Conservation (phyloP, 495 filamentous ascomycete genomes). For the Hypoxylon rickii region DNA sequence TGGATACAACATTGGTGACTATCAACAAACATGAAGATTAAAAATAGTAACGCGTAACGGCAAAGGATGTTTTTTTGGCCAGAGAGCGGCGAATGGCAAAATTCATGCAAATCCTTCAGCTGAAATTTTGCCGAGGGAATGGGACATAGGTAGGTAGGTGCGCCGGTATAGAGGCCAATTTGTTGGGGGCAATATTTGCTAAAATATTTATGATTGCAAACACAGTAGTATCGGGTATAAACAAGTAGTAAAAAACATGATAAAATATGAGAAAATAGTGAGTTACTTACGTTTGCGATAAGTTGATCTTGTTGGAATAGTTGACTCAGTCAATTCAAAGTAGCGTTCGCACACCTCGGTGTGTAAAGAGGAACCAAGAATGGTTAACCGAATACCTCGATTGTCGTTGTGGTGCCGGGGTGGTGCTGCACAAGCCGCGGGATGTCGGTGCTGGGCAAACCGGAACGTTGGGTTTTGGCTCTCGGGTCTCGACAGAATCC, state of each 20-base stretch:
- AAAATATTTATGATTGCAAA: not conserved
- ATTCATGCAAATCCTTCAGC: slow-evolving; percentile 32
- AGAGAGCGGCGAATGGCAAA: slow-evolving; percentile 14
- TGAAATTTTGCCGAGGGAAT: slow-evolving; percentile 19
- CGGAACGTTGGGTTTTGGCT: slow-evolving; percentile 8
- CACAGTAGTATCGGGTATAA: no score
- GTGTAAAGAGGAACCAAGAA: not conserved
- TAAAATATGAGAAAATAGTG: not conserved
- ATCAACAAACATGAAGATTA: slow-evolving; percentile 27
- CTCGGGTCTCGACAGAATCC: slow-evolving; percentile 26
- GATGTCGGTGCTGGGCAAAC: slow-evolving; percentile 8
- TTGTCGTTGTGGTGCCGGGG: slow-evolving; percentile 5
- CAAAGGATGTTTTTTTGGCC: not conserved
- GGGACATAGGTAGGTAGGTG: slow-evolving; percentile 2
- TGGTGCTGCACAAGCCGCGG: not conserved
- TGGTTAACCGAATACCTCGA: slow-evolving; percentile 6
- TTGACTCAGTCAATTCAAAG: not conserved
- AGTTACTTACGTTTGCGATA: not conserved
- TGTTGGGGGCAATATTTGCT: not conserved
- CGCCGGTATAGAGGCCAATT: slow-evolving; percentile 3
- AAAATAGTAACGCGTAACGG: slow-evolving; percentile 33
- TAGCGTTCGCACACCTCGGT: slow-evolving; percentile 5
- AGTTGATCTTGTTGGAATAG: not conserved
- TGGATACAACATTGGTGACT: slow-evolving; percentile 26
- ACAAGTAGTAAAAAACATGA: not conserved